Conservation (phyloP, 2,329 filamentous ascomycete species). For the Bipolaris victoriae region DNA sequence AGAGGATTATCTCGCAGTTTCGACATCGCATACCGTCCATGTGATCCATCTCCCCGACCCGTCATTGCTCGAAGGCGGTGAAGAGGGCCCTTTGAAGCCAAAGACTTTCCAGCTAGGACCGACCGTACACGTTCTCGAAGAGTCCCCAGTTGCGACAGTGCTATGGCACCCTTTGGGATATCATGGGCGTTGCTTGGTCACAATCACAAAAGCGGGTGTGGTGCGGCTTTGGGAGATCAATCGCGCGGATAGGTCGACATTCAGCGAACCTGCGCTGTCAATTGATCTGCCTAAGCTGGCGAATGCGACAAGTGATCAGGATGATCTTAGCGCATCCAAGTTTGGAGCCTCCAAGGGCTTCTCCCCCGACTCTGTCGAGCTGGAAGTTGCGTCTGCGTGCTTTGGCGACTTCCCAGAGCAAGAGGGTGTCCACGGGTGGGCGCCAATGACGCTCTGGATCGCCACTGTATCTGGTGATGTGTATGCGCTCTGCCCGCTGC, state of each 20-base stretch:
- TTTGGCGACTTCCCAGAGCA: conserved; percentile 74
- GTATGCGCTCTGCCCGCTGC: conserved; percentile 88
- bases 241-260: conserved; percentile 81
- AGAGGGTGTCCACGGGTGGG: conserved; percentile 73
- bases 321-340: conserved; percentile 80
- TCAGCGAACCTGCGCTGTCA: conserved; percentile 80
- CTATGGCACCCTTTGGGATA: conserved; percentile 94
- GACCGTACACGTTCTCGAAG: conserved; percentile 87
- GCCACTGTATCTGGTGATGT: conserved; percentile 94
- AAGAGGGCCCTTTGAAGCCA: conserved; percentile 71
- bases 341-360: conserved; percentile 79
- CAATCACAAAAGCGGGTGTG: conserved; percentile 84
- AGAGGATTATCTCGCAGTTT: conserved; percentile 79
- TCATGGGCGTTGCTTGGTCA: conserved; percentile 80
- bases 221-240: conserved; percentile 92
- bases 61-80: conserved; percentile 73
- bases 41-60: conserved; percentile 84
- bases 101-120: conserved; percentile 92
- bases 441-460: conserved; percentile 94
- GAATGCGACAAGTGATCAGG: conserved; percentile 79
- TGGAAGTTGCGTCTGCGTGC: conserved; percentile 89
- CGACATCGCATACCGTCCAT: conserved; percentile 87
- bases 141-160: conserved; percentile 78
- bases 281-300: conserved; percentile 89
- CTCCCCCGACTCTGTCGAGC: conserved; percentile 87